Conservation (phyloP, 2,329 filamentous ascomycete genomes). For the Fusarium austroafricanum region DNA sequence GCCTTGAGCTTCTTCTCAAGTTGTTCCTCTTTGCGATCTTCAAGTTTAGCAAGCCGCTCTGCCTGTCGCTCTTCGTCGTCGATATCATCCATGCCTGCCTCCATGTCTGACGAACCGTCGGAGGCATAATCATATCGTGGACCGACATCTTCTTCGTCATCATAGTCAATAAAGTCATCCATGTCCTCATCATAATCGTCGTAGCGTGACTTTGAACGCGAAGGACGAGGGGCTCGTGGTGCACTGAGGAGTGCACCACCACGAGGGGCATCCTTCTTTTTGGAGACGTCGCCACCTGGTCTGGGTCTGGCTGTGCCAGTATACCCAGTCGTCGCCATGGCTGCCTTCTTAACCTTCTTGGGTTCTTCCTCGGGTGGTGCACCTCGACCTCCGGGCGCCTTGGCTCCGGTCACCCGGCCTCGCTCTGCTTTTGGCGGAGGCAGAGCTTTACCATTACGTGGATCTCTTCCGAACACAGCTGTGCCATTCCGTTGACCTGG, state of each 20-base stretch:
- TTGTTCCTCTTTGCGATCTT: conserved; percentile 73
- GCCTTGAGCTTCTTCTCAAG: conserved; percentile 71
- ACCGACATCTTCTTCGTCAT: conserved; percentile 62
- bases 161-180: conserved; percentile 72
- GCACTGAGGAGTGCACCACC: conserved; percentile 57
- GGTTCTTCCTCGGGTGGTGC: conserved; percentile 49
- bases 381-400: conserved; percentile 33
- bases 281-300: conserved; percentile 51
- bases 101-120: conserved; percentile 80
- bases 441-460: conserved; percentile 36
- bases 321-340: conserved; percentile 72
- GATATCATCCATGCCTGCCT: conserved; percentile 79
- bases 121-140: conserved; percentile 68
- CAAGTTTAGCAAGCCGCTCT: conserved; percentile 70
- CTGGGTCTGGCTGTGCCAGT: conserved; percentile 72
- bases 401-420: conserved; percentile 38
- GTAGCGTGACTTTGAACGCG: conserved; percentile 54
- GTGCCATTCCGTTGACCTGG: conserved; percentile 41
- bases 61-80: conserved; percentile 76
- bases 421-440: conserved; percentile 34
- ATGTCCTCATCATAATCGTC: conserved; percentile 71
- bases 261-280: conserved; percentile 51
- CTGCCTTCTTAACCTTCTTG: conserved; percentile 72
- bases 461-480: conserved; percentile 43
- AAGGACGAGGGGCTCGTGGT: conserved; percentile 44